Evolutionary conservation across 306 rosid species (phyloP), one percentile per base, ranked within the genome.

Genomic region (Pterocarpus santalinus): DNA sequence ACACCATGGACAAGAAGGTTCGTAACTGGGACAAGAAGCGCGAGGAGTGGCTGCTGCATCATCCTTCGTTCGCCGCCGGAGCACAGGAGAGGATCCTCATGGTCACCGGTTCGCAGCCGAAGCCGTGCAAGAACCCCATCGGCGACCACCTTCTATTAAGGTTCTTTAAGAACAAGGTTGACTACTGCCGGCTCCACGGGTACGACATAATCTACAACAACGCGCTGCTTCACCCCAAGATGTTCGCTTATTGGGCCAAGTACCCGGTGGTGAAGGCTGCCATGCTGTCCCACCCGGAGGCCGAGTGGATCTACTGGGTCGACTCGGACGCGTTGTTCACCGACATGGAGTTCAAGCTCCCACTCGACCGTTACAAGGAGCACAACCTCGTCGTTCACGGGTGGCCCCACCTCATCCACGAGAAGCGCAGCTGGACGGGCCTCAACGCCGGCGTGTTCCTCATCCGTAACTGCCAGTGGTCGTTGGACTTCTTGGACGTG

Each of bases 281-380:
- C 3, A 93, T 93, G 97, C 15, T 93, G 86, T 94, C 98, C 79
- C 99, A 93, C n/a, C 96, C 97, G 4, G 98, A 90, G 57, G 94
- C 86, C 52, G 98, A 95, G 87, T 95, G 98, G 98, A 91, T 95
- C 88, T 95, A 93, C 94, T 95, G 99, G 99, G 92, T 95, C 3
- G 99, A 93, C 89, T 93, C 98, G 49, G 98, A 93, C 89, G 98
- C 98, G 5, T 15, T 87, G 83, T 87, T 95, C 86, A 90, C 98
- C 61, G 96, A 93, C 87, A 90, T 95, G 94, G 98, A 93, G 4
- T 95, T 93, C 88, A 88, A 85, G 77, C 89, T 89, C 1, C 98
- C 99, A 0, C 0, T 95, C 1, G 77, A 86, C 1, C 86, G 92
- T 12, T 93, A 93, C 96, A 90, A 72, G 55, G 62, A 83, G 0